phyloP scores from a whole-genome alignment of 768 basidiomycete genomes.

The Lactifluus pinguis region DNA sequence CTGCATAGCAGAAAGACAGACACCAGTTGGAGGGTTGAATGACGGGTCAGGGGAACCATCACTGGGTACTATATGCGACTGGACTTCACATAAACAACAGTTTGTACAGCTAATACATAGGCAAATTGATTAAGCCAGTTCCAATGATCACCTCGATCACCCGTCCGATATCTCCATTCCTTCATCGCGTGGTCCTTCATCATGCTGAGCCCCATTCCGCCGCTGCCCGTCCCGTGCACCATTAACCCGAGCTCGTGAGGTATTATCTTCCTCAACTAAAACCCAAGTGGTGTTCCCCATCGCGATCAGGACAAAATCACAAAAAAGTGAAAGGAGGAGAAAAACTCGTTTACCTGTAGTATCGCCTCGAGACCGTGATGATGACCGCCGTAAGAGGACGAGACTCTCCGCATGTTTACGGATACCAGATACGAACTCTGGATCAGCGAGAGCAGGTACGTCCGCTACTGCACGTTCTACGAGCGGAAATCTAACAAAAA shows the following conservation, averaged over 20 bases:
- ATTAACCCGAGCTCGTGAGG: not conserved
- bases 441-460: slow-evolving; percentile 14
- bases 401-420: slow-evolving; percentile 9
- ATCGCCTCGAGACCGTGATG: slow-evolving; percentile 1
- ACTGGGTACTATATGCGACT: no score
- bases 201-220: not conserved
- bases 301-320: no score
- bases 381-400: not conserved
- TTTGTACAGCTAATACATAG: no score
- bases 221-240: not conserved
- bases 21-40: no score
- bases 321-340: no score
- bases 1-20: no score
- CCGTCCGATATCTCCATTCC: slow-evolving; percentile 9
- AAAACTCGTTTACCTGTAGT: not conserved
- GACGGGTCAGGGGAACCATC: no score
- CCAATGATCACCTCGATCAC: not conserved
- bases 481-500: slow-evolving; percentile 2
- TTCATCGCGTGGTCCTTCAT: not conserved
- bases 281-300: not conserved
- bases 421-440: slow-evolving; percentile 9
- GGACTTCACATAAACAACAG: no score
- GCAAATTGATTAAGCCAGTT: no score
- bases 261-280: not conserved
- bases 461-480: slow-evolving; percentile 15